A percentile compares a stretch with the other conserved stretches of the same genome.
These are phyloP conservation scores for Microbotryum scabiosae DNA, from an alignment of 1,284 basidiomycete genomes.

Conservation along the genomic window DNA sequence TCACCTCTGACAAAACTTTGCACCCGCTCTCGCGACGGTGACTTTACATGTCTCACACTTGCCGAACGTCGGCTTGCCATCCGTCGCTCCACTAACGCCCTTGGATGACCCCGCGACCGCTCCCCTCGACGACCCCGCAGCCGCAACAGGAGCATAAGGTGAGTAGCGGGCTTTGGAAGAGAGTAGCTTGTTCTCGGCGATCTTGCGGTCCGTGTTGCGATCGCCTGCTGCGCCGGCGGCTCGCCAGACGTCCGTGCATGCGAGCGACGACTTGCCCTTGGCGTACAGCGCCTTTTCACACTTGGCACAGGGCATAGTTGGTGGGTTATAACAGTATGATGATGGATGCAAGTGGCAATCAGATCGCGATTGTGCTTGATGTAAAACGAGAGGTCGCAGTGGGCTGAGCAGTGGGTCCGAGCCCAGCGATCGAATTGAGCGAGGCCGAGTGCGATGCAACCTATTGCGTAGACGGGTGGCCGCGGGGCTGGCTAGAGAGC, in stretches of 20 bases:
- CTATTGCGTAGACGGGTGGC: no score
- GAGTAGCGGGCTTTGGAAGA: constrained; percentile 52
- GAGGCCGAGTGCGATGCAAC: no score
- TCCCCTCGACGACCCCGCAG: constrained; percentile 1
- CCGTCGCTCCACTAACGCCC: constrained; percentile 18
- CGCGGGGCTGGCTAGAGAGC: no score
- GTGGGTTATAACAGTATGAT: no score
- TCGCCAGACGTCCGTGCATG: constrained; percentile 22
- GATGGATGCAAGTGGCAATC: no score
- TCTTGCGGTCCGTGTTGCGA: constrained; percentile 47
- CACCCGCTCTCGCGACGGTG: constrained; percentile 66
- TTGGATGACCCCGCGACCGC: background rate
- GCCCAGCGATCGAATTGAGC: no score
- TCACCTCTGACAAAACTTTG: constrained; percentile 72
- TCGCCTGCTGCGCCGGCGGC: constrained; percentile 20
- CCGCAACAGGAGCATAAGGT: constrained; percentile 18
- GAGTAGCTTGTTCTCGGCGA: constrained; percentile 73
- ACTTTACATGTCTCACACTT: constrained; percentile 78
- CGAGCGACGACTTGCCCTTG: constrained; percentile 7
- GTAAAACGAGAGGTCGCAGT: no score
- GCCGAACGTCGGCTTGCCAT: constrained; percentile 59
- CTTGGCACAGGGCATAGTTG: constrained; percentile 33
- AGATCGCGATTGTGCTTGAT: no score
- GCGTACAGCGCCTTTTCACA: constrained; percentile 27
- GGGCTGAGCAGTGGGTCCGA: no score